phyloP scores from a whole-genome alignment of 148 eudicot species.

The Agrostemma githago region DNA sequence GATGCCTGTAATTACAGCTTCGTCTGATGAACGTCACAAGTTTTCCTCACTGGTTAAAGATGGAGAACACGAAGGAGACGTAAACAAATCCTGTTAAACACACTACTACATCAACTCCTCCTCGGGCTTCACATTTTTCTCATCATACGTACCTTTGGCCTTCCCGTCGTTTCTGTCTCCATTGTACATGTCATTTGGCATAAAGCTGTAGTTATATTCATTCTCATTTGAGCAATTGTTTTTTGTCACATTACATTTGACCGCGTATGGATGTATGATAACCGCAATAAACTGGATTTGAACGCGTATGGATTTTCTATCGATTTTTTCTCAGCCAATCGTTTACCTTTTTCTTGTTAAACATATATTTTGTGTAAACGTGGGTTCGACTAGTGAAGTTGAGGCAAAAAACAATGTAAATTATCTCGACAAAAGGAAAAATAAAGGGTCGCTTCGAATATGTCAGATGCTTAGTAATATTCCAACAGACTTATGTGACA shows the following conservation, averaged over 20 bases:
- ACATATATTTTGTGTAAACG: too few species aligned
- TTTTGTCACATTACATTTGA: background rate
- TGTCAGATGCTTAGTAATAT: background rate
- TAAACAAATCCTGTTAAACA: constrained; percentile 25
- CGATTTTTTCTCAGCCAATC: too few species aligned
- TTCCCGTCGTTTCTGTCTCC: background rate
- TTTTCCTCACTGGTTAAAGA: constrained; percentile 42
- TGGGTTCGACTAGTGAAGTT: background rate
- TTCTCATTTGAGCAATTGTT: background rate
- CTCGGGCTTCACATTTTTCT: background rate
- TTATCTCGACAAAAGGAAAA: background rate
- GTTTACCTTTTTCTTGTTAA: too few species aligned
- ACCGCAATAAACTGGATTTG: background rate
- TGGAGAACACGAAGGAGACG: constrained; percentile 26
- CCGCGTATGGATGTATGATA: background rate
- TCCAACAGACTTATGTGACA: constrained; percentile 1
- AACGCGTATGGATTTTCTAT: background rate
- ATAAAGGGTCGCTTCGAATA: background rate
- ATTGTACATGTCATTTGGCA: background rate
- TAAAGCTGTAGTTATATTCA: background rate
- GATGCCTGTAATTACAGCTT: constrained; percentile 94
- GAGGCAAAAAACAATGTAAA: background rate
- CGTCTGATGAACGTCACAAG: constrained; percentile 70
- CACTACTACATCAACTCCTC: background rate
- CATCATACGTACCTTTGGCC: background rate